These are phyloP conservation scores for Malassezia globosa DNA, from an alignment of 1,284 basidiomycete genomes.

Conservation along the genomic window DNA sequence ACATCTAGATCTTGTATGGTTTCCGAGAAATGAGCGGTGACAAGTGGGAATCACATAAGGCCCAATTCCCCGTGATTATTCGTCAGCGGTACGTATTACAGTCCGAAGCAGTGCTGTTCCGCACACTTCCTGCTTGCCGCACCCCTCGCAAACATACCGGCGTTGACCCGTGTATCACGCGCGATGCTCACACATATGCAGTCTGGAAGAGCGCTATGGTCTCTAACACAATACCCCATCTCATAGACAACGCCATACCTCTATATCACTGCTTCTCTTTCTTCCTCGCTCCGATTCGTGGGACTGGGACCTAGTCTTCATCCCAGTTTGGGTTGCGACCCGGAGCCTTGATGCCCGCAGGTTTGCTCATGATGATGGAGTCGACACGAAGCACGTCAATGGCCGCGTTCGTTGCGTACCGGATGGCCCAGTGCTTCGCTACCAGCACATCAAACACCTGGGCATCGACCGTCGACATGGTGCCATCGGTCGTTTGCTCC, in stretches of 20 bases:
- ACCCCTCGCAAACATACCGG: neutral
- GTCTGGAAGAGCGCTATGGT: constrained; percentile 18
- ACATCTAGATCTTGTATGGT: constrained; percentile 55
- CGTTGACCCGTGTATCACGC: no score
- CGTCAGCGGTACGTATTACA: constrained; percentile 22
- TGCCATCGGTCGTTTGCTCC: constrained; percentile 51
- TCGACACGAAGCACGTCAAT: constrained; percentile 88
- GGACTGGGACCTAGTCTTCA: constrained; percentile 31
- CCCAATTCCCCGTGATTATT: constrained; percentile 38
- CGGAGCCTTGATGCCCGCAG: constrained; percentile 46
- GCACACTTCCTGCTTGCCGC: no score
- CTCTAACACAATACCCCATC: constrained; percentile 9
- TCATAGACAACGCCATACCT: no score
- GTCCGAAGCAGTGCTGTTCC: no score
- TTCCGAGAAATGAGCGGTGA: constrained; percentile 72
- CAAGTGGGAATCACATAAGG: constrained; percentile 48
- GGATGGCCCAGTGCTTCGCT: constrained; percentile 78
- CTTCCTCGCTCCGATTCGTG: no score
- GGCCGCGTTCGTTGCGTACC: constrained; percentile 82
- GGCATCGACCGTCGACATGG: constrained; percentile 22
- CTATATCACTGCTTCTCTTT: no score
- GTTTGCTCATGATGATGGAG: constrained; percentile 74
- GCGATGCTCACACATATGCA: neutral
- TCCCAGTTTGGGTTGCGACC: constrained; percentile 46
- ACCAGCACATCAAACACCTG: constrained; percentile 61